phyloP scores from a whole-genome alignment of 2,329 filamentous ascomycete species.

The Aschersonia sp. region DNA sequence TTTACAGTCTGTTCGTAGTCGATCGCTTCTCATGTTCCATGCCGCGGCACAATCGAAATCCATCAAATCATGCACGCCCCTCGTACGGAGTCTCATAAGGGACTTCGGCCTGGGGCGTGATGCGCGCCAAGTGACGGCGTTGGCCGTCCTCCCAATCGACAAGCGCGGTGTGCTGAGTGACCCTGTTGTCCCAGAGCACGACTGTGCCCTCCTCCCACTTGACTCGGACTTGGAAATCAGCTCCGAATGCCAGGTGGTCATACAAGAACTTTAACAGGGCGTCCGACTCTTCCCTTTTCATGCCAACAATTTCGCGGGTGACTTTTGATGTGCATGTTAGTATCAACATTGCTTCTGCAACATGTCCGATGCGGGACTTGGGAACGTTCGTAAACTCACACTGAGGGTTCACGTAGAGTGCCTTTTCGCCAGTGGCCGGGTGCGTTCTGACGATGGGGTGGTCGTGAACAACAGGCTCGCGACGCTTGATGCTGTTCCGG shows the following conservation, averaged over 20 bases:
- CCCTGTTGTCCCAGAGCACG: constrained; percentile 75
- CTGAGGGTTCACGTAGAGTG: constrained; percentile 68
- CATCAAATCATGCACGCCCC: constrained; percentile 1
- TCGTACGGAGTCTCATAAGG: constrained; percentile 53
- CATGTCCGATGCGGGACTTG: too few species aligned
- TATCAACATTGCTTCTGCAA: too few species aligned
- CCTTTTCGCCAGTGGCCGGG: constrained; percentile 71
- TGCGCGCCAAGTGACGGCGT: constrained; percentile 63
- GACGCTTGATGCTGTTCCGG: constrained; percentile 54
- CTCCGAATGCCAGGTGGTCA: constrained; percentile 34
- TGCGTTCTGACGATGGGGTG: constrained; percentile 75
- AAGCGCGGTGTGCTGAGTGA: constrained; percentile 65
- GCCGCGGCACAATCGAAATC: background rate
- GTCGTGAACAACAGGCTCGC: constrained; percentile 58
- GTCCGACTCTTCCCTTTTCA: constrained; percentile 80
- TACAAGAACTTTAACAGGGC: constrained; percentile 58
- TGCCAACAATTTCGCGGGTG: constrained; percentile 65
- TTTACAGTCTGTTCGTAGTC: background rate
- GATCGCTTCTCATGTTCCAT: background rate
- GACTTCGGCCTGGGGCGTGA: constrained; percentile 69
- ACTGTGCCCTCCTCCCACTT: constrained; percentile 71
- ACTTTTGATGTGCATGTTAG: constrained; percentile 33
- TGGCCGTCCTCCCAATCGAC: constrained; percentile 72
- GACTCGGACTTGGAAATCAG: constrained; percentile 57
- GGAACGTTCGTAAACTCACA: constrained; percentile 34